Base-by-base conservation (phyloP, 2,329 filamentous ascomycete species). In the Colletotrichum melonis region DNA sequence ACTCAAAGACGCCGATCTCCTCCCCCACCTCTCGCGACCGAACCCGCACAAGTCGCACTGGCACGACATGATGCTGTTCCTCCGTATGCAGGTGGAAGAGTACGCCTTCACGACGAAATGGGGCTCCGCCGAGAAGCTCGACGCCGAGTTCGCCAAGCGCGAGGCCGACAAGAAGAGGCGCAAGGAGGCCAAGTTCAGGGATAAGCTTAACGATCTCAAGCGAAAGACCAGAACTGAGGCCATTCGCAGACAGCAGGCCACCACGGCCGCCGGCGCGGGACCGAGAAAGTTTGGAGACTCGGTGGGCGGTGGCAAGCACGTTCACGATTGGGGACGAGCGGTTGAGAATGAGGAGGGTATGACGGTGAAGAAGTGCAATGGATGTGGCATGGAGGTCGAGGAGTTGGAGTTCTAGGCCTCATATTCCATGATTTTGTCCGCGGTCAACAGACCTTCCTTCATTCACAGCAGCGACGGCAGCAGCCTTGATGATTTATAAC, bases 1-100 rank as follows among this genome's bases (percentile, higher is more conserved):
- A 82, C 88, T 99, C n/a, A 93, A 93, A 78, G 97, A 99, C 79
- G 89, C 91, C 70, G 93, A 95, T 19, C 86, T 99, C 1, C 87
- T 99, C 0, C 96, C 96, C 0, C 95, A 97, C 81, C 88, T 99
- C 9, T 93, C 94, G 67, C 92, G 92, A 42, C 96, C 97, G 1
- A 99, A 99, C 78, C 97, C 97, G 0, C 97, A 98, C 84, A 98
- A 98, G 81, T 92, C 93, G 0, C 95, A 95, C 72, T 99, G 95
- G 94, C 95, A 98, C 82, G 95, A 97, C 86, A 99, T 99, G 97
- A 98, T 98, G 92, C 89, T 99, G 2, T 99, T 97, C 81, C 87
- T 99, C 26, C 93, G 97, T 1, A 97, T 91, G 74, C 97, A 99
- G 80, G 94, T 99, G 2, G 97, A 99, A 80, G 95, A 95, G 69